Evolutionary conservation across 1,139 yeast genomes (phyloP).

Genomic region (Debaryomyces nepalensis): DNA sequence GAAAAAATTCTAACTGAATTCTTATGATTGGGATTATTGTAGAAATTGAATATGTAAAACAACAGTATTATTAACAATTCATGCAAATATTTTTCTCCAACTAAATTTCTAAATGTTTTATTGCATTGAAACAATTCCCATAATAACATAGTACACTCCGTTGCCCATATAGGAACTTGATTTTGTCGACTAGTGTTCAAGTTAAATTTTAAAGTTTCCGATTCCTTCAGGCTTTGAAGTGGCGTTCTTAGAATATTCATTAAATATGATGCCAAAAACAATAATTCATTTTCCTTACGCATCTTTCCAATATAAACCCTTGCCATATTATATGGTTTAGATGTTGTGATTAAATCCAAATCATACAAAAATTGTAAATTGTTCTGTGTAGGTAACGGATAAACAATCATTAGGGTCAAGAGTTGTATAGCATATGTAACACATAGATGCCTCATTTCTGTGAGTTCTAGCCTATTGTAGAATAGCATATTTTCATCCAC

Average conservation of each 20-base stretch:
- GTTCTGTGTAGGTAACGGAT: constrained; percentile 59
- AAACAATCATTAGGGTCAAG: constrained; percentile 62
- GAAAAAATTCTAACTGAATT: constrained; percentile 62
- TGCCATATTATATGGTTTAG: constrained; percentile 51
- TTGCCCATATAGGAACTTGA: constrained; percentile 54
- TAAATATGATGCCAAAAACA: constrained; percentile 50
- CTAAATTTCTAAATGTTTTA: constrained; percentile 49
- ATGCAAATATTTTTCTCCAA: constrained; percentile 53
- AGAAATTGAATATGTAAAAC: constrained; percentile 59
- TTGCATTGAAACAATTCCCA: constrained; percentile 86
- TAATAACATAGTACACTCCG: constrained; percentile 61
- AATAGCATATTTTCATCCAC: constrained; percentile 43
- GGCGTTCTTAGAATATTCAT: constrained; percentile 54
- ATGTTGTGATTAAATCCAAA: constrained; percentile 29
- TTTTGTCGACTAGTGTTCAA: constrained; percentile 22
- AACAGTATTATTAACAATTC: constrained; percentile 60
- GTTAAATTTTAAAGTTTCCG: constrained; percentile 24
- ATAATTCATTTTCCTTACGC: constrained; percentile 57
- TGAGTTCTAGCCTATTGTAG: constrained; percentile 29
- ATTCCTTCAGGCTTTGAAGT: constrained; percentile 26
- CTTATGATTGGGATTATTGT: constrained; percentile 30
- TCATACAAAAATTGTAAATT: constrained; percentile 52
- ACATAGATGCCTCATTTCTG: constrained; percentile 56
- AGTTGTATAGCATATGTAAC: constrained; percentile 66
- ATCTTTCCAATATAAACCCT: constrained; percentile 57